A percentile compares a stretch with the other conserved stretches of the same genome.
Evolutionary conservation across 1,284 basidiomycete species (phyloP).

Genomic region (Moesziomyces aphidis): DNA sequence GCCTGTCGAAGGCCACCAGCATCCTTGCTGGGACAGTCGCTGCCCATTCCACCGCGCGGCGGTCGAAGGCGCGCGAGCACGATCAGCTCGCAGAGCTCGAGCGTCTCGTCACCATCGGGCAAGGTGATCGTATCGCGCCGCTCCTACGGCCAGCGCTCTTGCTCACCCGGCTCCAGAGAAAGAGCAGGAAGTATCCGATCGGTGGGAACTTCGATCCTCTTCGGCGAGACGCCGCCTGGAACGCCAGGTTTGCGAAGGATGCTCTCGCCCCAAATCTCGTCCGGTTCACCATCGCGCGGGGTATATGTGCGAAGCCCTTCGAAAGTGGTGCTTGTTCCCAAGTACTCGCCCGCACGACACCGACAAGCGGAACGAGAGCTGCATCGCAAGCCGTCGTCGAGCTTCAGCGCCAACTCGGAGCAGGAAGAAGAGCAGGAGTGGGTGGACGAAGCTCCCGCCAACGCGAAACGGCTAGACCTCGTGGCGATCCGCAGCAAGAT

Average conservation of each 20-base stretch:
- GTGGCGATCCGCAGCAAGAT: constrained; percentile 4
- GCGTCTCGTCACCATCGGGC: constrained; percentile 29
- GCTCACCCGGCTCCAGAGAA: constrained; percentile 15
- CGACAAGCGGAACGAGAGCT: neutral
- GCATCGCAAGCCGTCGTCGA: constrained; percentile 9
- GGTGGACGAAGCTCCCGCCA: constrained; percentile 20
- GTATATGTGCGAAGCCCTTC: constrained; percentile 20
- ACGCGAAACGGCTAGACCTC: neutral
- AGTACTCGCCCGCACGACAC: constrained; percentile 17
- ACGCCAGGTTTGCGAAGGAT: constrained; percentile 23
- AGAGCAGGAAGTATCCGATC: constrained; percentile 35
- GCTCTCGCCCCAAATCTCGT: constrained; percentile 18
- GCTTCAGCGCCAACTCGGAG: constrained; percentile 15
- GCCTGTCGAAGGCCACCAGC: constrained; percentile 29
- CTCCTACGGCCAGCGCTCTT: constrained; percentile 29
- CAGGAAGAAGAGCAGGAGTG: constrained; percentile 25
- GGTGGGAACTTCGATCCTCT: constrained; percentile 41
- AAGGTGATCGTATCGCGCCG: constrained; percentile 43
- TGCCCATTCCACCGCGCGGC: constrained; percentile 40
- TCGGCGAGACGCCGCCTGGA: constrained; percentile 17
- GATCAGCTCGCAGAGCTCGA: constrained; percentile 43
- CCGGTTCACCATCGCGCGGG: constrained; percentile 7
- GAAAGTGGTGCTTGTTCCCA: constrained; percentile 14
- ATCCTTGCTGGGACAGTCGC: constrained; percentile 27
- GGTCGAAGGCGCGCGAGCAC: constrained; percentile 42